These are phyloP conservation scores for Bassia scoparia DNA, from an alignment of 148 eudicot species.

Conservation along the genomic window DNA sequence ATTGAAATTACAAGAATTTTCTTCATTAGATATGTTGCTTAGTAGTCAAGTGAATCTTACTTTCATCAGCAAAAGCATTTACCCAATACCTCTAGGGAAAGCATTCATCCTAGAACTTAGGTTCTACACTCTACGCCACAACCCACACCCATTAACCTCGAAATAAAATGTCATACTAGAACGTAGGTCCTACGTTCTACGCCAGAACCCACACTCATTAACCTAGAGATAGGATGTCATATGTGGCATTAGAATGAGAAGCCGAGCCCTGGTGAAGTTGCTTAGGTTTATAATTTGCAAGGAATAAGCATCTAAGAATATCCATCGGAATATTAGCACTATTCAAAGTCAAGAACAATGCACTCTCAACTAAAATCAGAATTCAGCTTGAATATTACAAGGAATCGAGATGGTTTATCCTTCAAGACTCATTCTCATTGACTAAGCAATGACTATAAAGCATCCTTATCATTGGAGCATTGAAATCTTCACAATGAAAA, in stretches of 20 bases:
- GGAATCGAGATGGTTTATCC: neutral
- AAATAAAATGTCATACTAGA: too few species aligned
- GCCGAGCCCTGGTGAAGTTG: neutral
- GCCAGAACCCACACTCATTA: neutral
- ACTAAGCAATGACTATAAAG: neutral
- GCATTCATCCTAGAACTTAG: too few species aligned
- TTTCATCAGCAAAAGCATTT: neutral
- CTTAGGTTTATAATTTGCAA: neutral
- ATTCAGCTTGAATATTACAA: neutral
- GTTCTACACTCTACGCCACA: neutral
- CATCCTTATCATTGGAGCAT: neutral
- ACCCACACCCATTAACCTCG: neutral
- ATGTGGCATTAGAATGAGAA: neutral
- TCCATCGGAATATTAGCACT: neutral
- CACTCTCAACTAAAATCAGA: neutral
- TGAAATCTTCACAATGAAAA: neutral
- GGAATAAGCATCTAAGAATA: neutral
- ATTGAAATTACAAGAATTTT: neutral
- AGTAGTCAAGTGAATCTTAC: neutral
- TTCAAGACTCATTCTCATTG: neutral
- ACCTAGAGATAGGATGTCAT: neutral
- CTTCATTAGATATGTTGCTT: neutral
- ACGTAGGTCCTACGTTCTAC: neutral
- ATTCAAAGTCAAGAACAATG: neutral
- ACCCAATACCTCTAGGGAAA: neutral